Evolutionary conservation across 2,329 filamentous ascomycete genomes (phyloP), one percentile per base, ranked within the genome.

Genomic region (Thermomyces lanuginosus): DNA sequence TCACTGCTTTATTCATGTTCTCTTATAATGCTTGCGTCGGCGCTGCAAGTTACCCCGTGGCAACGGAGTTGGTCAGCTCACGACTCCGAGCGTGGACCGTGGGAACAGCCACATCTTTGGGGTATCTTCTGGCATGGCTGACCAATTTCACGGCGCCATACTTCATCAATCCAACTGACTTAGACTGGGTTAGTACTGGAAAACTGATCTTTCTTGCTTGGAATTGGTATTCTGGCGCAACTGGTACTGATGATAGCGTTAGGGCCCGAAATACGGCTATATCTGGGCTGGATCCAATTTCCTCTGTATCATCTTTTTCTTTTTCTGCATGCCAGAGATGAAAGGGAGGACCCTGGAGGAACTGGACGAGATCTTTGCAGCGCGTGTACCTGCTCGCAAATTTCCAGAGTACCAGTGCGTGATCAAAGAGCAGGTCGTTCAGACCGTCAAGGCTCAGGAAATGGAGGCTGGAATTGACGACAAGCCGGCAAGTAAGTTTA

Each of bases 61-160:
- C 34, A 3, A 41, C 41, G 2, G 41, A 43, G 17, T 17, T 41
- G 10, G 38, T 41, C 15, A 40, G 36, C 27, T 48, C 48, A 6
- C 36, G 49, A 11, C 35, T 52, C 2, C 34, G 49, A 12, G 48
- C 48, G 4, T 52, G 45, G 45, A 54, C 44, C 1, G 44, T 52
- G 1, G 48, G 46, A 2, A 45, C 38, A 9, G 45, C 43, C 3
- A 51, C 46, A 5, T 40, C 43, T 4, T 27, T 53, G 14, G 47
- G 46, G 0, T 53, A 52, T 30, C 34, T 53, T 9, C 41, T 53
- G 6, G 45, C 49, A 3, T 53, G 48, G 48, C 33, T 53, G 10
- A 38, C 40, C 5, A 46, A 41, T 10, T 53, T 53, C 13, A 49
- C 48, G 19, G 46, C 51, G 4, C 51, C 51, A 9, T 56, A 53